phyloP scores from a whole-genome alignment of 768 basidiomycete genomes.

The Austroboletus eburneus region DNA sequence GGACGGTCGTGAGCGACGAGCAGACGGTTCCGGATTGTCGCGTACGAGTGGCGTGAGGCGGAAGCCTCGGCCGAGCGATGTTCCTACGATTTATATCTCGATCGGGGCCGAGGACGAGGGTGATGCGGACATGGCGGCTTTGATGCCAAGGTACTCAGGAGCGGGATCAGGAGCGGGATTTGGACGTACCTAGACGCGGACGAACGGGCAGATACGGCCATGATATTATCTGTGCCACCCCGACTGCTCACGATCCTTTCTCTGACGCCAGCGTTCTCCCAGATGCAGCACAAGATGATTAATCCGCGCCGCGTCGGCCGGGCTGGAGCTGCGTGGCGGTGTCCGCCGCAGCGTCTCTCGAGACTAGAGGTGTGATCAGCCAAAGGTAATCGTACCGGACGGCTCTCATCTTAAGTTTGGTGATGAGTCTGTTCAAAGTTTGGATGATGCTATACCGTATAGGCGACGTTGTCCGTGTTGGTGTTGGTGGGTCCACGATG shows the following conservation, averaged over 20 bases:
- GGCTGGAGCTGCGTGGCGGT: too few species aligned
- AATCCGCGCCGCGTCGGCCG: too few species aligned
- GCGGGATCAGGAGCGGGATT: not conserved
- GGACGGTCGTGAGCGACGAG: not conserved
- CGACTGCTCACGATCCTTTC: conserved; percentile 1
- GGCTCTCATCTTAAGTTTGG: too few species aligned
- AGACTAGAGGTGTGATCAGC: too few species aligned
- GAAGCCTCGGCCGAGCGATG: conserved; percentile 8
- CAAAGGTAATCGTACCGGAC: too few species aligned
- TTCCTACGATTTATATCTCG: conserved; percentile 23
- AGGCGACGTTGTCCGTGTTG: too few species aligned
- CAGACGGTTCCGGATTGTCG: not conserved
- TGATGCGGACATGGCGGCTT: not conserved
- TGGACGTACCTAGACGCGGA: conserved; percentile 5
- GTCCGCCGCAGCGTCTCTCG: too few species aligned
- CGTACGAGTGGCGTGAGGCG: not conserved
- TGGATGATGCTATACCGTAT: too few species aligned
- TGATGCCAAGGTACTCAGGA: not conserved
- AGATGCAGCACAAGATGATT: too few species aligned
- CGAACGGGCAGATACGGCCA: conserved; percentile 17
- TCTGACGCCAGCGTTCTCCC: too few species aligned
- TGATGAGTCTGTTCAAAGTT: too few species aligned
- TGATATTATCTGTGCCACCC: conserved; percentile 27
- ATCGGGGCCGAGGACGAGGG: conserved; percentile 26
- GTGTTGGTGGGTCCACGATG: too few species aligned